Evolutionary conservation across 2,329 filamentous ascomycete species (phyloP).

Genomic region (Claviceps africana): DNA sequence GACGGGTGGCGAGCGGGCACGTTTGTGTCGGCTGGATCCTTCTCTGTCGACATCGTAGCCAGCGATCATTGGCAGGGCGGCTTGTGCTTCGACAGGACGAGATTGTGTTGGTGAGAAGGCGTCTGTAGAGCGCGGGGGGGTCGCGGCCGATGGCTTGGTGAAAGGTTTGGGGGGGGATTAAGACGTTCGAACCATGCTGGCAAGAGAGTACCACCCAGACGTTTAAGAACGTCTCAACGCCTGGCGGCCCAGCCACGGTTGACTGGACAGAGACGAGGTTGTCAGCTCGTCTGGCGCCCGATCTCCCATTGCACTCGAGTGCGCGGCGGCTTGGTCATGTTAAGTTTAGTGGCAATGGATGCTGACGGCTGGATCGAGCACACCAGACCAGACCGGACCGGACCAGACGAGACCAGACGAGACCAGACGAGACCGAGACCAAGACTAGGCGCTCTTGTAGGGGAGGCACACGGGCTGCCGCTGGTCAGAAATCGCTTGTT

Average conservation of each 20-base stretch:
- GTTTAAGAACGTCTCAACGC: background rate
- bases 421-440: background rate
- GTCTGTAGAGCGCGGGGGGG: background rate
- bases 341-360: background rate
- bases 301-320: no score
- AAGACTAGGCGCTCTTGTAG: no score
- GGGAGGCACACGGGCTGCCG: no score
- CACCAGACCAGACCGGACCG: background rate
- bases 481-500: no score
- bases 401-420: no score
- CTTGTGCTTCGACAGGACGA: background rate
- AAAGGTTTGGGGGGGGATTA: background rate
- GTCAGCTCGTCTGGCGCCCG: background rate
- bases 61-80: background rate
- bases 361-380: background rate
- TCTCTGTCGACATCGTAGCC: slow-evolving; percentile 2
- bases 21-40: background rate
- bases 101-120: background rate
- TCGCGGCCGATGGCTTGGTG: background rate
- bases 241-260: background rate
- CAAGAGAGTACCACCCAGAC: background rate
- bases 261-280: background rate
- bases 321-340: no score
- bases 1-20: background rate
- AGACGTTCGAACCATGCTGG: background rate